Evolutionary conservation across 2,329 filamentous ascomycete genomes (phyloP).

Genomic region (Calonectria hawksworthii): DNA sequence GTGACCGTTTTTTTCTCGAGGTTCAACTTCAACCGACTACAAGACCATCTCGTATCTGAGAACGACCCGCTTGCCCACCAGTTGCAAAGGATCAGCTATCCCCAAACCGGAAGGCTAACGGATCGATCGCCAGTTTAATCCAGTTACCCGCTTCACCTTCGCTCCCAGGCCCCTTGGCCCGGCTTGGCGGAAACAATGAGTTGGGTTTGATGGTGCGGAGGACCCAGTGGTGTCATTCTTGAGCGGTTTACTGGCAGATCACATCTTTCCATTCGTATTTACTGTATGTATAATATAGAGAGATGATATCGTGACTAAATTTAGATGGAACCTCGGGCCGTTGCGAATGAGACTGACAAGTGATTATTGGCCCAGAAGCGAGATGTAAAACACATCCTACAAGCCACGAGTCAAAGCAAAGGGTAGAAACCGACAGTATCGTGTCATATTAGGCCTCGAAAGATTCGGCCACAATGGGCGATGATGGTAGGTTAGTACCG

Average conservation of each 20-base stretch:
- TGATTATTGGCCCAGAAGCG: neutral
- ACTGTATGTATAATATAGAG: neutral
- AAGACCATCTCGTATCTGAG: neutral
- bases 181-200: neutral
- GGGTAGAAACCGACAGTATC: neutral
- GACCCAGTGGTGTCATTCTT: neutral
- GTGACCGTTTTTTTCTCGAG: neutral
- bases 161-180: neutral
- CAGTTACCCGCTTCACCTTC: neutral
- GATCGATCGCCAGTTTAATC: neutral
- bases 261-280: neutral
- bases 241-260: neutral
- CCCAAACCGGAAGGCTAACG: slow-evolving; percentile 1
- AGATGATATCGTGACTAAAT: neutral
- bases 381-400: neutral
- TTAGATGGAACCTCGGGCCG: neutral
- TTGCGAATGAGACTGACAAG: neutral
- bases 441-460: neutral
- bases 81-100: neutral
- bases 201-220: neutral
- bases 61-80: neutral
- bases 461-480: neutral
- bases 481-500: neutral
- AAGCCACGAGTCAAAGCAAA: neutral
- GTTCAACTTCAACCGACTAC: too few species aligned